Evolutionary conservation across 108 stramenopile genomes (phyloP), one percentile per base, ranked within the genome.

Genomic region (Nitzschia sp.): DNA sequence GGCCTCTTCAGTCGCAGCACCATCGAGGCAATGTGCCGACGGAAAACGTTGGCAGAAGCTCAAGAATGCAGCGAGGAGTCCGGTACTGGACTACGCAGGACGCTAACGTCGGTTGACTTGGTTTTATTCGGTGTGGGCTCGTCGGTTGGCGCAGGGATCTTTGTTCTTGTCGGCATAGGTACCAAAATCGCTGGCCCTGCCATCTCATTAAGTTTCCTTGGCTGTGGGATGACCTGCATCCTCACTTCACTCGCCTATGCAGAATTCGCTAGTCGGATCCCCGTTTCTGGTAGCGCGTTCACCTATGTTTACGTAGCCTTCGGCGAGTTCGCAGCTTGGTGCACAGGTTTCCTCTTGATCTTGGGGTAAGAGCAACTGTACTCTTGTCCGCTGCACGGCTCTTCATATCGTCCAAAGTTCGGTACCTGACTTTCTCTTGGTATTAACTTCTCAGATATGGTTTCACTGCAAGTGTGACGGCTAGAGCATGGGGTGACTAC

Each of bases 161-260:
- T 93, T 58, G 90, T 95, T 11, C 54, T 96, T 30, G 76, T 80
- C 23, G 96, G 96, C 17, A 83, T 94, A 31, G 94, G 91, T 5
- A 50, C 83, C 21, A 72, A 80, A 21, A 63, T 87, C 23, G 90
- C 94, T 3, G 96, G 96, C 1, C 94, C 96, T 13, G 86, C 83
- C 16, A 89, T 86, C 4, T 72, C 70, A 21, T 16, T 95, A 0
- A 87, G 83, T 16, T 96, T 88, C 67, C 44, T 90, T 1, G 76
- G 85, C 1, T 82, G 91, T 27, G 96, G 96, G 6, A 17, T 83
- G 38, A 82, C 82, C 5, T 91, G 90, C 54, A 44, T 83, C 19
- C 68, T 95, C 16, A 88, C 85, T 38, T 89, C 83, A n/a, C 69
- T 85, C 22, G 86, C 86, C 44, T 96, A 93, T 57, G 93, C 94